These are phyloP conservation scores for Talaromyces funiculosus DNA, from an alignment of 2,329 filamentous ascomycete species.

Conservation along the genomic window DNA sequence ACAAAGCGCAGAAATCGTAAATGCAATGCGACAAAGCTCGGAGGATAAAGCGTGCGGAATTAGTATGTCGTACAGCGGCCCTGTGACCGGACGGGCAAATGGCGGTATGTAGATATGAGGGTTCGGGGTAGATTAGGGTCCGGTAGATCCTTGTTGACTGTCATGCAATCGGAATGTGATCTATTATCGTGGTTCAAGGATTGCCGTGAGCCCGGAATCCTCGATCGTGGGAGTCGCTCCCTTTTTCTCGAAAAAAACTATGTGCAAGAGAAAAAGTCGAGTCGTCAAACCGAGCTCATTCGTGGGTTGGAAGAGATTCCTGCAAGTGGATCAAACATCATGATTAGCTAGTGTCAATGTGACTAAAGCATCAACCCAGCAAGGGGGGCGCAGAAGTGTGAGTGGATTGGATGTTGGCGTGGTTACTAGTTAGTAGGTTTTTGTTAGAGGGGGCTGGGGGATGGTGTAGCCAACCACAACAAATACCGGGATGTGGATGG, in stretches of 20 bases:
- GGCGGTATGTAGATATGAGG: slow-evolving; percentile 1
- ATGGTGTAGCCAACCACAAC: slow-evolving; percentile 13
- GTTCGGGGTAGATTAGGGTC: slow-evolving; percentile 2
- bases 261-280: slow-evolving; percentile 9
- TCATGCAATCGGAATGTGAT: slow-evolving; percentile 12
- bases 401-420: slow-evolving; percentile 1
- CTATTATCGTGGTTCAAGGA: slow-evolving; percentile 1
- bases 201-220: background rate
- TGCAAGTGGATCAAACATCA: slow-evolving; percentile 10
- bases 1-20: background rate
- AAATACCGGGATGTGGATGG: slow-evolving; percentile 13
- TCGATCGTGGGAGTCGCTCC: background rate
- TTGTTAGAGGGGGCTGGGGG: slow-evolving; percentile 11
- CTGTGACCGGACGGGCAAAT: background rate
- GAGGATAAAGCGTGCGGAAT: background rate
- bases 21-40: background rate
- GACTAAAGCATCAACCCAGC: slow-evolving; percentile 6
- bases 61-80: background rate
- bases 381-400: background rate
- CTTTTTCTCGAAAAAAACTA: background rate
- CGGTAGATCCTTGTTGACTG: slow-evolving; percentile 6
- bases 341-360: slow-evolving; percentile 8
- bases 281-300: slow-evolving; percentile 8
- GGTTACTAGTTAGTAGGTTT: slow-evolving; percentile 1
- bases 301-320: slow-evolving; percentile 4